These are phyloP conservation scores for Huiozyma sinensis DNA, from an alignment of 805 yeast species.

Conservation along the genomic window DNA sequence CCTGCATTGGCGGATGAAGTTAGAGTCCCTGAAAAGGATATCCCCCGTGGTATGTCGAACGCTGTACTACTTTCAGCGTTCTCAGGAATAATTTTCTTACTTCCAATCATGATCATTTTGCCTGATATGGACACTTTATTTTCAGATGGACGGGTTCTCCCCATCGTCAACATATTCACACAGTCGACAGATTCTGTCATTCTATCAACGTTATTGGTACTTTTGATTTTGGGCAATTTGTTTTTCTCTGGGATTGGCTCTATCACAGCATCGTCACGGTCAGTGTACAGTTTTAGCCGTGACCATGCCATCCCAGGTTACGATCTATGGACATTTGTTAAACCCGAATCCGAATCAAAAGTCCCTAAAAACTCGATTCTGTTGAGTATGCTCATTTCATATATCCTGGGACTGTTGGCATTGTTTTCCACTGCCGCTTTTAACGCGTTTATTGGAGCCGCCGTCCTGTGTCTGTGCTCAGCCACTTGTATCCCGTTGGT, in stretches of 20 bases:
- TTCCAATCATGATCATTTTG: slow-evolving; percentile 60
- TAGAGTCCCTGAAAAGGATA: slow-evolving; percentile 57
- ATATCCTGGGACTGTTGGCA: slow-evolving; percentile 51
- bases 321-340: slow-evolving; percentile 55
- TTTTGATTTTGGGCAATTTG: slow-evolving; percentile 58
- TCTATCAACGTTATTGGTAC: slow-evolving; percentile 57
- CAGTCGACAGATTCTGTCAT: slow-evolving; percentile 56
- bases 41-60: slow-evolving; percentile 61
- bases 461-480: slow-evolving; percentile 62
- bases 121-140: slow-evolving; percentile 52
- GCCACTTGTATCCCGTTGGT: slow-evolving; percentile 71
- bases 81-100: slow-evolving; percentile 62
- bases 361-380: slow-evolving; percentile 65
- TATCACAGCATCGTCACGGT: slow-evolving; percentile 69
- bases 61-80: slow-evolving; percentile 54
- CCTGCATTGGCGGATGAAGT: slow-evolving; percentile 81
- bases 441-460: slow-evolving; percentile 75
- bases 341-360: slow-evolving; percentile 39
- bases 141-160: slow-evolving; percentile 57
- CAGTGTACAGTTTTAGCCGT: slow-evolving; percentile 74
- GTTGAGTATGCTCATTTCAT: slow-evolving; percentile 52
- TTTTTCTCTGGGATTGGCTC: slow-evolving; percentile 72
- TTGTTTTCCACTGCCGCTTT: slow-evolving; percentile 64
- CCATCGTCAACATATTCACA: slow-evolving; percentile 68
- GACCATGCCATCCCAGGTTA: slow-evolving; percentile 70